phyloP scores from a whole-genome alignment of 2,329 filamentous ascomycete species.

The Camillea tinctor region DNA sequence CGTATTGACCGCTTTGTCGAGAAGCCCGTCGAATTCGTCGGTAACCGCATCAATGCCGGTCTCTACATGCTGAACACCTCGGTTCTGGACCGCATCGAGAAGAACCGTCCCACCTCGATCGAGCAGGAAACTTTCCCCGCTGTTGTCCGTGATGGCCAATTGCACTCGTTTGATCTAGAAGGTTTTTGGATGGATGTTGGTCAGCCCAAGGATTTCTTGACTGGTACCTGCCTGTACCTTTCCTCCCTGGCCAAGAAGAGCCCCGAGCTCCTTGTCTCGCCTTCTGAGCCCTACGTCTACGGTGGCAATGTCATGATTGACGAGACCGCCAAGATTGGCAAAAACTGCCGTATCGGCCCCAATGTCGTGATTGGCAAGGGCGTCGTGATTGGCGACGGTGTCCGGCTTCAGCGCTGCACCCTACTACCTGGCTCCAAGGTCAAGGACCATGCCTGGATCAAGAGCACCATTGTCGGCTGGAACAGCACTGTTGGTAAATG shows the following conservation, averaged over 20 bases:
- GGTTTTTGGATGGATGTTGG: slow-evolving; percentile 99
- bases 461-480: slow-evolving; percentile 98
- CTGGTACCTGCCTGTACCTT: slow-evolving; percentile 93
- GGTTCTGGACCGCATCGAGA: slow-evolving; percentile 86
- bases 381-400: slow-evolving; percentile 89
- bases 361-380: slow-evolving; percentile 95
- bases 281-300: slow-evolving; percentile 76
- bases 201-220: slow-evolving; percentile 97
- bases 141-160: slow-evolving; percentile 82
- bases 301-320: slow-evolving; percentile 96
- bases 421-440: slow-evolving; percentile 86
- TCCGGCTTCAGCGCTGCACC: slow-evolving; percentile 89
- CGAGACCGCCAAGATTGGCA: slow-evolving; percentile 90
- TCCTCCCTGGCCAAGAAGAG: slow-evolving; percentile 87
- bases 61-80: slow-evolving; percentile 97
- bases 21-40: slow-evolving; percentile 98
- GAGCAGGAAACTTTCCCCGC: slow-evolving; percentile 98
- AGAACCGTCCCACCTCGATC: slow-evolving; percentile 87
- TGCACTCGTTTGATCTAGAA: slow-evolving; percentile 95
- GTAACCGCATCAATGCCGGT: slow-evolving; percentile 97
- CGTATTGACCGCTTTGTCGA: slow-evolving; percentile 98
- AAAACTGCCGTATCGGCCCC: slow-evolving; percentile 96
- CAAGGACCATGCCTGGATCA: slow-evolving; percentile 98
- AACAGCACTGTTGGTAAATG: slow-evolving; percentile 94
- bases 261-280: slow-evolving; percentile 76